phyloP scores from a whole-genome alignment of 2,329 filamentous ascomycete genomes.

The Aaosphaeria pasadenensis region DNA sequence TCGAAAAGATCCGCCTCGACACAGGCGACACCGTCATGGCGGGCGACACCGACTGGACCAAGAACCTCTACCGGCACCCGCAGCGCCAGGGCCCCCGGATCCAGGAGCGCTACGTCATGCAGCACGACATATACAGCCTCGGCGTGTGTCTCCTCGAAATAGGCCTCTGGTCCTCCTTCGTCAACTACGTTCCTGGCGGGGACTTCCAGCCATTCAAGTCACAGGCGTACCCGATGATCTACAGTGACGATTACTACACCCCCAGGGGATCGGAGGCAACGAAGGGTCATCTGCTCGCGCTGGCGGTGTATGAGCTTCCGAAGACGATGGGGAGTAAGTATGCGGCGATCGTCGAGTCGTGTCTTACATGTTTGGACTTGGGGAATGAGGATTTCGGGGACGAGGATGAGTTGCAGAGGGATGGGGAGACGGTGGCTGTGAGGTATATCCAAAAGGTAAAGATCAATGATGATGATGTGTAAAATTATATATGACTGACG shows the following conservation, averaged over 20 bases:
- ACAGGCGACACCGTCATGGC: slow-evolving; percentile 26
- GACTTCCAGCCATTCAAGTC: not conserved
- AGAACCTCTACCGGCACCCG: slow-evolving; percentile 54
- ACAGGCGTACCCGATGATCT: not conserved
- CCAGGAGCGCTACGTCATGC: slow-evolving; percentile 46
- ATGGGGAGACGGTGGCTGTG: slow-evolving; percentile 28
- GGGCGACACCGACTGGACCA: slow-evolving; percentile 41
- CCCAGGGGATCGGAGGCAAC: not conserved
- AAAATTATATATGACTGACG: not conserved
- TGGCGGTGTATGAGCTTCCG: slow-evolving; percentile 17
- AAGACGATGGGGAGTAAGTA: slow-evolving; percentile 34
- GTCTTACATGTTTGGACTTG: slow-evolving; percentile 15
- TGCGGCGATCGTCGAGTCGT: slow-evolving; percentile 13
- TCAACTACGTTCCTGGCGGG: slow-evolving; percentile 13
- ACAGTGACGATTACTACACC: not conserved
- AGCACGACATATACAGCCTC: slow-evolving; percentile 57
- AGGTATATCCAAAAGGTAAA: slow-evolving; percentile 32
- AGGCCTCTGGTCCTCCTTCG: slow-evolving; percentile 46
- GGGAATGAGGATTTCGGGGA: slow-evolving; percentile 24
- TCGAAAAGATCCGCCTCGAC: slow-evolving; percentile 41
- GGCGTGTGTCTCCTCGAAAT: slow-evolving; percentile 55
- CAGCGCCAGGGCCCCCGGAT: slow-evolving; percentile 42
- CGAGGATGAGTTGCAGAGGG: slow-evolving; percentile 14
- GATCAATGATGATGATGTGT: not conserved
- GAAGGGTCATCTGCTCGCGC: not conserved